These are phyloP conservation scores for Hawksworthiomyces lignivorus DNA, from an alignment of 2,329 filamentous ascomycete genomes.

Conservation along the genomic window DNA sequence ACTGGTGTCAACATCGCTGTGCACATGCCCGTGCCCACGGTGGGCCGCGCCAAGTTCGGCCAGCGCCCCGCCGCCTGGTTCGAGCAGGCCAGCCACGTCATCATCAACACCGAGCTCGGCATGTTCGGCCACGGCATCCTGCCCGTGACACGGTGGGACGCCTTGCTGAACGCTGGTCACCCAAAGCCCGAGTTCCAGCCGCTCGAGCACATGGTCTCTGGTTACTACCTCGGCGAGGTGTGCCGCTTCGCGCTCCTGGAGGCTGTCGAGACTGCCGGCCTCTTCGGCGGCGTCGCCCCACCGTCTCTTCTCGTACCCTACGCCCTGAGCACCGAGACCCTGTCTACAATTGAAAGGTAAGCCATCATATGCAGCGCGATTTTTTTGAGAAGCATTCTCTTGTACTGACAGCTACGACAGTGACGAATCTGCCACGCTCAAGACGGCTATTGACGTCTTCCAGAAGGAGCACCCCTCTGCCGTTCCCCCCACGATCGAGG, in stretches of 20 bases:
- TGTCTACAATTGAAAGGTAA: slow-evolving; percentile 40
- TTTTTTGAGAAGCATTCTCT: too few species aligned
- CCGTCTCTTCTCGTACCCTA: slow-evolving; percentile 44
- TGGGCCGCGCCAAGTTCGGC: slow-evolving; percentile 50
- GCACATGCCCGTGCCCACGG: slow-evolving; percentile 51
- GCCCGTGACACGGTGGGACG: slow-evolving; percentile 55
- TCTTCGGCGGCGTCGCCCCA: slow-evolving; percentile 51
- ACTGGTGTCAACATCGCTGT: slow-evolving; percentile 61
- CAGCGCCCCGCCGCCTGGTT: slow-evolving; percentile 48
- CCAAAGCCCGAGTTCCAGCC: slow-evolving; percentile 54
- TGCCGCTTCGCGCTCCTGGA: slow-evolving; percentile 51
- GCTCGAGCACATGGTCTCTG: slow-evolving; percentile 54
- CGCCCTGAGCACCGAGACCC: slow-evolving; percentile 52
- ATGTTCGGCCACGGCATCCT: slow-evolving; percentile 57
- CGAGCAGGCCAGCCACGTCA: slow-evolving; percentile 50
- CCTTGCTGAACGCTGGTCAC: slow-evolving; percentile 42
- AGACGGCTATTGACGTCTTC: slow-evolving; percentile 41
- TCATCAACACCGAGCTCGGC: slow-evolving; percentile 60
- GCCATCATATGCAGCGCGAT: too few species aligned
- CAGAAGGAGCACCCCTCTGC: slow-evolving; percentile 40
- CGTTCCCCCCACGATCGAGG: slow-evolving; percentile 31
- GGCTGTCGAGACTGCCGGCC: slow-evolving; percentile 44
- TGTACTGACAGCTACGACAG: slow-evolving; percentile 22
- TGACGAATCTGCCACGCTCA: slow-evolving; percentile 35
- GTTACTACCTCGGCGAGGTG: slow-evolving; percentile 60